A percentile compares a stretch with the other conserved stretches of the same genome.
phyloP scores from a whole-genome alignment of 176 grass and related monocot genomes.

The Juncus inflexus region DNA sequence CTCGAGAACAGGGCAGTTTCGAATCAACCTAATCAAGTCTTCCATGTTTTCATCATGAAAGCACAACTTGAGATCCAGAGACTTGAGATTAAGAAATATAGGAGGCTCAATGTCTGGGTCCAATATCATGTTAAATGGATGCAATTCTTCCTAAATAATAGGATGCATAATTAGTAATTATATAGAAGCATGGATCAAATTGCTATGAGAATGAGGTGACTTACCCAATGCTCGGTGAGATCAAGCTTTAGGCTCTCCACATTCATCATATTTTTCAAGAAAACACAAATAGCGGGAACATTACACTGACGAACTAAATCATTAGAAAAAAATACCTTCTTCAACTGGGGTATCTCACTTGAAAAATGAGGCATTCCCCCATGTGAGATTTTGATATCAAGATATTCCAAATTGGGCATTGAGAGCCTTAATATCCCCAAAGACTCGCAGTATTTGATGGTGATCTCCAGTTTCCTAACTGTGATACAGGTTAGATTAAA shows the following conservation, averaged over 20 bases:
- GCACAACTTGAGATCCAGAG: conserved; percentile 7
- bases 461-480: neutral
- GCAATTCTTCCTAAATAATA: neutral
- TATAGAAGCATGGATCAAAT: neutral
- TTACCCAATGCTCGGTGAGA: conserved; percentile 3
- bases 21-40: conserved; percentile 16
- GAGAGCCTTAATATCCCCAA: no score
- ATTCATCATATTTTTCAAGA: neutral
- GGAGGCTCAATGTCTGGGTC: neutral
- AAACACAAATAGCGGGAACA: neutral
- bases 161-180: conserved; percentile 7
- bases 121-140: neutral
- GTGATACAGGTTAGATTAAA: neutral
- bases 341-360: neutral
- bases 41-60: conserved; percentile 6
- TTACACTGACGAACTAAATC: neutral
- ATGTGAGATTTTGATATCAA: no score
- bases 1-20: conserved; percentile 8
- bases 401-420: no score
- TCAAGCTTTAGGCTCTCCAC: neutral
- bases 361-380: no score
- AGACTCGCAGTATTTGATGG: no score
- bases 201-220: neutral
- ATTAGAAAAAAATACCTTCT: neutral
- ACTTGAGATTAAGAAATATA: conserved; percentile 11